Conservation (phyloP, 495 filamentous ascomycete species). For the Daldinia concentrica region DNA sequence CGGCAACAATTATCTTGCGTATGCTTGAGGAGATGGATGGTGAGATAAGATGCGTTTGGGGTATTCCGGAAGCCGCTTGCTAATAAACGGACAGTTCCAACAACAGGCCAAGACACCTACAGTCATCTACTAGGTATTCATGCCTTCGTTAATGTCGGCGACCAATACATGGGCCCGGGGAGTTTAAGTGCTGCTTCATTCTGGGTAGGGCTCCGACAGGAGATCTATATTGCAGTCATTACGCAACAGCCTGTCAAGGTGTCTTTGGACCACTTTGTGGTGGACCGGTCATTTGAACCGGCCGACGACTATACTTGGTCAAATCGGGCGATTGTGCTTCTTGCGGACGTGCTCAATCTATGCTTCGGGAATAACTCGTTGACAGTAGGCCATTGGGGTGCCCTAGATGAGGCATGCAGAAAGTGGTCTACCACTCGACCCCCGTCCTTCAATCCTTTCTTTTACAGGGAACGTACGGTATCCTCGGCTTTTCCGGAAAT, state of each 20-base stretch:
- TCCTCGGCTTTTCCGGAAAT: slow-evolving; percentile 54
- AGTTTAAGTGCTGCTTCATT: slow-evolving; percentile 61
- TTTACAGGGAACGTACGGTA: slow-evolving; percentile 36
- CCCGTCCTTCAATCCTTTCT: slow-evolving; percentile 53
- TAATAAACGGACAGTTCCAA: slow-evolving; percentile 46
- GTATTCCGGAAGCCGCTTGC: background rate
- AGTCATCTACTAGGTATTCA: slow-evolving; percentile 63
- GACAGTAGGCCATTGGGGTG: slow-evolving; percentile 45
- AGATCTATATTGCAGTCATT: slow-evolving; percentile 66
- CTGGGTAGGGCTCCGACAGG: slow-evolving; percentile 67
- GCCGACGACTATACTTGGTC: slow-evolving; percentile 62
- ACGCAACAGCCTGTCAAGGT: slow-evolving; percentile 56
- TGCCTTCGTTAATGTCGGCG: slow-evolving; percentile 55
- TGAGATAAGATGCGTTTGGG: slow-evolving; percentile 36
- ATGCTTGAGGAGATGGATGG: slow-evolving; percentile 70
- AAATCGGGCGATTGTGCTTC: slow-evolving; percentile 62
- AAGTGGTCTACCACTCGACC: slow-evolving; percentile 50
- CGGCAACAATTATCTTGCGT: slow-evolving; percentile 68
- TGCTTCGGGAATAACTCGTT: slow-evolving; percentile 54
- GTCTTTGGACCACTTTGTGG: slow-evolving; percentile 51
- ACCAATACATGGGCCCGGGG: slow-evolving; percentile 49
- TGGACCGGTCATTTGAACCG: slow-evolving; percentile 54
- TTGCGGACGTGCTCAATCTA: slow-evolving; percentile 63
- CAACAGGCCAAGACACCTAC: slow-evolving; percentile 51
- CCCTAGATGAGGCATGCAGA: slow-evolving; percentile 45